A percentile compares a stretch with the other conserved stretches of the same genome.
phyloP scores from a whole-genome alignment of 129 eudicot genomes.

The Chrysanthemum seticuspe region DNA sequence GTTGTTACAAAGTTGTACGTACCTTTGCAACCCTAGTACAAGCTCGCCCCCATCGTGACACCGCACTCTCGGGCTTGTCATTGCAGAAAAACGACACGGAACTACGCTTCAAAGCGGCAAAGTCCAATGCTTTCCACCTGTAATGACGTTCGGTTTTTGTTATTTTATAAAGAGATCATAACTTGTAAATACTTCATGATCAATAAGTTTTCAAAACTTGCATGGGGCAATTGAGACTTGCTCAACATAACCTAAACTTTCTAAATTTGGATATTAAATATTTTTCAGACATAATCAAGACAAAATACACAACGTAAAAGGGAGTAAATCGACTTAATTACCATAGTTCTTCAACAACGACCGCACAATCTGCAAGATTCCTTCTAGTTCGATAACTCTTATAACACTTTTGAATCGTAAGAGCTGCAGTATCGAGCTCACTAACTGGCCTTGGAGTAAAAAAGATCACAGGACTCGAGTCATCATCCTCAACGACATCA shows the following conservation, averaged over 20 bases:
- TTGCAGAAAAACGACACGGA: conserved; percentile 54
- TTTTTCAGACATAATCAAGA: too few species aligned
- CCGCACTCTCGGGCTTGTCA: conserved; percentile 62
- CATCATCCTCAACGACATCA: conserved; percentile 1
- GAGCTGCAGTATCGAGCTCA: conserved; percentile 54
- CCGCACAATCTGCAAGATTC: conserved; percentile 86
- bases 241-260: neutral
- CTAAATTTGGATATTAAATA: neutral
- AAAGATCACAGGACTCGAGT: neutral
- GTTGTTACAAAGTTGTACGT: neutral
- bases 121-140: conserved; percentile 92
- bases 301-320: neutral
- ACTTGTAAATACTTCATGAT: too few species aligned
- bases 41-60: conserved; percentile 88
- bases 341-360: conserved; percentile 75
- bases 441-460: conserved; percentile 23
- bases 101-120: conserved; percentile 58
- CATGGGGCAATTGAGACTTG: too few species aligned
- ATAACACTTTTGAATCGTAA: conserved; percentile 66
- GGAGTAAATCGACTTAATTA: neutral
- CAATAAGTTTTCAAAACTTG: too few species aligned
- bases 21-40: conserved; percentile 85
- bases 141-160: neutral
- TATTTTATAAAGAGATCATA: too few species aligned
- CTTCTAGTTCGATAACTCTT: conserved; percentile 74